These are phyloP conservation scores for Beauveria varroae DNA, from an alignment of 2,329 filamentous ascomycete genomes.

Conservation along the genomic window DNA sequence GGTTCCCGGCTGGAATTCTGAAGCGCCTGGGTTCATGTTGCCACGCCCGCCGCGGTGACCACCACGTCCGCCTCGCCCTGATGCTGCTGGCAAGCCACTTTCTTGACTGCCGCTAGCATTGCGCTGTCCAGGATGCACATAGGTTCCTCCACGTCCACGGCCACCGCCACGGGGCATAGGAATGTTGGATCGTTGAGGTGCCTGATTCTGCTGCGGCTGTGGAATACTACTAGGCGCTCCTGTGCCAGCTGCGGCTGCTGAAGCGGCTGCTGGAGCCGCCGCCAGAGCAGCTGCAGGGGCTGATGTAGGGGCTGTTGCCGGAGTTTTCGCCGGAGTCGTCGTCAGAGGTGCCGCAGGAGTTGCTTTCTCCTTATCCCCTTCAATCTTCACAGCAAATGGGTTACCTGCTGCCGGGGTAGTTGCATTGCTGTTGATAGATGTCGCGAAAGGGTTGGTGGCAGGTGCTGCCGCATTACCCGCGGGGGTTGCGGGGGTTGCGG, in stretches of 20 bases:
- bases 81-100: slow-evolving; percentile 20
- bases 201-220: slow-evolving; percentile 12
- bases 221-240: slow-evolving; percentile 5
- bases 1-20: slow-evolving; percentile 50
- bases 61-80: slow-evolving; percentile 33
- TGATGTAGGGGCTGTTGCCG: slow-evolving; percentile 5
- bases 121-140: slow-evolving; percentile 31
- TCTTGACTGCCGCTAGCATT: slow-evolving; percentile 28
- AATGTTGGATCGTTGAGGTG: slow-evolving; percentile 28
- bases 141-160: slow-evolving; percentile 30
- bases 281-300: slow-evolving; percentile 9
- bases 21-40: slow-evolving; percentile 41
- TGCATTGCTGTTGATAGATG: slow-evolving; percentile 15
- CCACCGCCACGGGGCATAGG: slow-evolving; percentile 35
- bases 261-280: slow-evolving; percentile 13
- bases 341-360: slow-evolving; percentile 8
- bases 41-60: slow-evolving; percentile 32
- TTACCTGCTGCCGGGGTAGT: slow-evolving; percentile 17
- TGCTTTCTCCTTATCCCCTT: slow-evolving; percentile 11
- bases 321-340: slow-evolving; percentile 13
- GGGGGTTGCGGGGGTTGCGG: neutral
- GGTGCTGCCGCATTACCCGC: neutral
- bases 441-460: slow-evolving; percentile 14
- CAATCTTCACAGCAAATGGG: slow-evolving; percentile 22
- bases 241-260: slow-evolving; percentile 11